phyloP scores from a whole-genome alignment of 225 moss, liverwort and hornwort genomes.

The Climacium dendroides region DNA sequence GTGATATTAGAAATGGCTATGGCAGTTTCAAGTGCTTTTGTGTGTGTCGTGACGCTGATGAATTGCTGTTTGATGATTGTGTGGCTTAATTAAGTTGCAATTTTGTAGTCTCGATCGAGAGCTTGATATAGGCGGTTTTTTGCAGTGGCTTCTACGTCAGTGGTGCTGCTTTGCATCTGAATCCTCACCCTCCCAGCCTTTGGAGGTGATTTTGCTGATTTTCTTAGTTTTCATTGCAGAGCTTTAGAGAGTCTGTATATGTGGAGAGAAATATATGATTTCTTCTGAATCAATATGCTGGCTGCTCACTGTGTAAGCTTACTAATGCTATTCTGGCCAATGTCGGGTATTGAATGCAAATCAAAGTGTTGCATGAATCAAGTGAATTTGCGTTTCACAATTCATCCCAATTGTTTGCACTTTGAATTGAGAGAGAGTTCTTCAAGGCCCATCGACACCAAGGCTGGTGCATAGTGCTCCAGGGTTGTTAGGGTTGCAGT shows the following conservation, averaged over 20 bases:
- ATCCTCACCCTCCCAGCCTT: background rate
- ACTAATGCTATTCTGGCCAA: background rate
- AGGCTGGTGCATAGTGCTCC: background rate
- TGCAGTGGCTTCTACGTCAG: background rate
- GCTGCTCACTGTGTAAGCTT: background rate
- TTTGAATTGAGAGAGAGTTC: background rate
- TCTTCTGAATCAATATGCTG: background rate
- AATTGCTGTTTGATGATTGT: background rate
- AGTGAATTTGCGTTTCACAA: background rate
- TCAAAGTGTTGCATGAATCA: background rate
- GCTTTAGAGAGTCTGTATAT: background rate
- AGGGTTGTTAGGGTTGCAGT: background rate
- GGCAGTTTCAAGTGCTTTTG: background rate
- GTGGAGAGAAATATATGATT: background rate
- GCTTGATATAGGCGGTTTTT: background rate
- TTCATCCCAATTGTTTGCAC: background rate
- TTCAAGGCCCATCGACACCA: background rate
- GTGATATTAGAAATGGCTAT: background rate
- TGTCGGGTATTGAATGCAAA: background rate
- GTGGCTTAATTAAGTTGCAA: background rate
- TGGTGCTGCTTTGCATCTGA: background rate
- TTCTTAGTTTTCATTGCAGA: background rate
- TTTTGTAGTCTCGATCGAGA: background rate
- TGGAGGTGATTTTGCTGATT: background rate
- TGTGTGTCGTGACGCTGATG: background rate